These are phyloP conservation scores for Penicillium sp. DNA, from an alignment of 2,329 filamentous ascomycete species.

Conservation along the genomic window DNA sequence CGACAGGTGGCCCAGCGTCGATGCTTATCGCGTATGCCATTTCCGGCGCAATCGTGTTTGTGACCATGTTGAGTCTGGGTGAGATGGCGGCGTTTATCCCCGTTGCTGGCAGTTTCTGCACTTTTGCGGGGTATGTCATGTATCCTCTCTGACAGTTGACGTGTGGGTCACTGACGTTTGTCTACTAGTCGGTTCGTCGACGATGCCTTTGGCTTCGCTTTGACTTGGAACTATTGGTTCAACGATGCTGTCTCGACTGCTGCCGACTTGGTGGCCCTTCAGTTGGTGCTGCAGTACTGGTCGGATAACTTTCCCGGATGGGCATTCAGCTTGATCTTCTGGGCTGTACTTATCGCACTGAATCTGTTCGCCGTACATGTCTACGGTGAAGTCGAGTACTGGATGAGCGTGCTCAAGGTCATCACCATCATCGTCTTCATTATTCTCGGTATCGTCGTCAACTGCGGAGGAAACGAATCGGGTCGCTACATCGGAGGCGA, in stretches of 20 bases:
- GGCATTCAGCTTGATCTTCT: slow-evolving; percentile 67
- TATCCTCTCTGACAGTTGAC: background rate
- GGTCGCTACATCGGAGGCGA: slow-evolving; percentile 63
- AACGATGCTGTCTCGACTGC: slow-evolving; percentile 67
- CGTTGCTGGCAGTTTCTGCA: slow-evolving; percentile 60
- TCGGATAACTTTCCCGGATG: slow-evolving; percentile 66
- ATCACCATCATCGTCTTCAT: slow-evolving; percentile 60
- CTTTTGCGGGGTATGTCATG: slow-evolving; percentile 55
- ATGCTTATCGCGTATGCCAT: slow-evolving; percentile 63
- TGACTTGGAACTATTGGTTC: slow-evolving; percentile 62
- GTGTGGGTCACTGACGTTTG: background rate
- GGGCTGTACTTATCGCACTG: slow-evolving; percentile 58
- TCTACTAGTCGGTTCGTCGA: slow-evolving; percentile 49
- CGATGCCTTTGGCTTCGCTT: slow-evolving; percentile 49
- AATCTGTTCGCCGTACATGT: slow-evolving; percentile 59
- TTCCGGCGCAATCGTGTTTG: slow-evolving; percentile 62
- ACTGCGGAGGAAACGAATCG: slow-evolving; percentile 60
- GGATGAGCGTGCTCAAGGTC: slow-evolving; percentile 49
- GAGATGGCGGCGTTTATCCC: slow-evolving; percentile 66
- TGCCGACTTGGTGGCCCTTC: slow-evolving; percentile 63
- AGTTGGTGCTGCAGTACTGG: slow-evolving; percentile 67
- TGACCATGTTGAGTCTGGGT: slow-evolving; percentile 63
- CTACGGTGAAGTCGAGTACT: slow-evolving; percentile 57
- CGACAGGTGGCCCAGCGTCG: slow-evolving; percentile 64
- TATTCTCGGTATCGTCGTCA: slow-evolving; percentile 65